A percentile compares a stretch with the other conserved stretches of the same genome.
These are phyloP conservation scores for Acorus gramineus DNA, from an alignment of 106 monocot genomes.

Conservation along the genomic window DNA sequence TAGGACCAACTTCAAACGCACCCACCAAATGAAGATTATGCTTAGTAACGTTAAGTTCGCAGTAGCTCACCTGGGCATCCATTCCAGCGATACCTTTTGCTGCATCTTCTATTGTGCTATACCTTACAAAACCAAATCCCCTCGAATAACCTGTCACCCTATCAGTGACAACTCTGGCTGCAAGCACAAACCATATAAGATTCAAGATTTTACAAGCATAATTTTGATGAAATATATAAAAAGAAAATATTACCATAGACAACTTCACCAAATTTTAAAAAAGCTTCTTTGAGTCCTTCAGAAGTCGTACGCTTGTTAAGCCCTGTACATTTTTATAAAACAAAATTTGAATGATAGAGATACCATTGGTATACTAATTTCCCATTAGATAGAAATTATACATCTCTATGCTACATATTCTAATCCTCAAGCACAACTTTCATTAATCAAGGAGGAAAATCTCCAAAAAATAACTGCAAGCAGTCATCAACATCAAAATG, in stretches of 20 bases:
- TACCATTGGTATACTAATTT: not conserved
- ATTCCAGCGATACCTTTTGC: slow-evolving; percentile 58
- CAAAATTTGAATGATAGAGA: not conserved
- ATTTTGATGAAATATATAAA: not conserved
- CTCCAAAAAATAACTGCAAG: too few species aligned
- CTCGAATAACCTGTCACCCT: slow-evolving; percentile 60
- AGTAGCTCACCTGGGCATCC: slow-evolving; percentile 54
- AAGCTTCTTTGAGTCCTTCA: slow-evolving; percentile 57
- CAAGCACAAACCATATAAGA: slow-evolving; percentile 1
- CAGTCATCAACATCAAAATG: too few species aligned
- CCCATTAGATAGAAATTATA: too few species aligned
- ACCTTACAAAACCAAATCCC: slow-evolving; percentile 69
- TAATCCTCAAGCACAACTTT: too few species aligned
- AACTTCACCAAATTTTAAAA: slow-evolving; percentile 55
- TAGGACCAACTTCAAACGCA: too few species aligned
- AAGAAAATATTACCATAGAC: slow-evolving; percentile 28
- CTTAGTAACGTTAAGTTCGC: not conserved
- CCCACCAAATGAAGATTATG: not conserved
- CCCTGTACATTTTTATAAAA: slow-evolving; percentile 18
- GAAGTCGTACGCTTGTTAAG: slow-evolving; percentile 68
- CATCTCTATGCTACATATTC: too few species aligned
- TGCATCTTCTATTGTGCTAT: slow-evolving; percentile 46
- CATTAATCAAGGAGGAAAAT: too few species aligned
- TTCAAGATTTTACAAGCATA: not conserved
- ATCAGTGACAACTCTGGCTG: slow-evolving; percentile 70